These are phyloP conservation scores for Wickerhamomyces chaumierensis DNA, from an alignment of 805 yeast genomes.

Conservation along the genomic window DNA sequence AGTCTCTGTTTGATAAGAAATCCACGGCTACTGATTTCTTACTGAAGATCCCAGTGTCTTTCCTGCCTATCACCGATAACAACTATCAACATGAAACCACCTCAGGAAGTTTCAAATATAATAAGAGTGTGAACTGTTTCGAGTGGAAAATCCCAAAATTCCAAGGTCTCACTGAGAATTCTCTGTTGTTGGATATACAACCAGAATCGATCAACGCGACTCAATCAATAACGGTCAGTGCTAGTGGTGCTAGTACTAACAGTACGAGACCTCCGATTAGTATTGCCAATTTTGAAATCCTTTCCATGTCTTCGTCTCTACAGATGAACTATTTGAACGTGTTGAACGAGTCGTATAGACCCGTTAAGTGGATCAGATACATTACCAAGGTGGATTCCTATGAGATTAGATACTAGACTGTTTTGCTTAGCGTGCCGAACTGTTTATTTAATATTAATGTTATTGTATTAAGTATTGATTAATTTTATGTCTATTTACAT, in stretches of 20 bases:
- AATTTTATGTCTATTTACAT: too few species aligned
- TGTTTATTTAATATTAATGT: too few species aligned
- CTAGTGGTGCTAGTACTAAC: too few species aligned
- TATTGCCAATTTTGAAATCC: conserved; percentile 49
- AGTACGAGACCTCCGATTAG: conserved; percentile 56
- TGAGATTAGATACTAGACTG: conserved; percentile 64
- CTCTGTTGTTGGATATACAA: conserved; percentile 34
- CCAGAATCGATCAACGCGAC: conserved; percentile 20
- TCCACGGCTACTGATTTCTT: conserved; percentile 52
- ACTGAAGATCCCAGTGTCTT: conserved; percentile 61
- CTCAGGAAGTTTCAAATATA: conserved; percentile 59
- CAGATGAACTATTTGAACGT: conserved; percentile 65
- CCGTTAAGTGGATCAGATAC: conserved; percentile 86
- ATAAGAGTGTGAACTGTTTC: conserved; percentile 52
- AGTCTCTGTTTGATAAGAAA: conserved; percentile 49
- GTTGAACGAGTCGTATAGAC: conserved; percentile 44
- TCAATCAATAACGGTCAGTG: conserved; percentile 15
- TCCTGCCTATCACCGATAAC: conserved; percentile 36
- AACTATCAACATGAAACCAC: conserved; percentile 32
- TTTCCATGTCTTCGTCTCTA: conserved; percentile 71
- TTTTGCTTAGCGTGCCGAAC: too few species aligned
- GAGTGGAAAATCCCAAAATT: conserved; percentile 64
- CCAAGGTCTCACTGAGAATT: conserved; percentile 53
- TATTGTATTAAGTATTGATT: too few species aligned
- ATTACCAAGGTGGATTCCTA: conserved; percentile 66